Conservation (phyloP, 2,329 filamentous ascomycete species). For the Colletotrichum sp. region DNA sequence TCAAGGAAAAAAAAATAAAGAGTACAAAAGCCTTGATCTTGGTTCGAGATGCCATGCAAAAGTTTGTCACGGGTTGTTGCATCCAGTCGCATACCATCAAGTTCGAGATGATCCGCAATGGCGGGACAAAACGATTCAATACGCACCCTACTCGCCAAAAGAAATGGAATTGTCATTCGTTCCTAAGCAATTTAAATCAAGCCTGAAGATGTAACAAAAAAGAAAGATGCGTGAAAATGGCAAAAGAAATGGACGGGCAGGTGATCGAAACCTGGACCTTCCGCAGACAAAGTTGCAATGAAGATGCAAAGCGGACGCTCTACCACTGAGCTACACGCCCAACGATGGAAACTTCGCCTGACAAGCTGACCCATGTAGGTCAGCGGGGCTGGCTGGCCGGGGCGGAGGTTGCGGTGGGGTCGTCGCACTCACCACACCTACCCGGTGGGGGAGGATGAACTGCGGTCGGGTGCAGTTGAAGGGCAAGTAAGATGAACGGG, state of each 20-base stretch:
- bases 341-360: fast-evolving
- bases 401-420: neutral
- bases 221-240: neutral
- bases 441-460: neutral
- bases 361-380: neutral
- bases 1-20: no score
- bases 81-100: neutral
- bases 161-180: neutral
- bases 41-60: neutral
- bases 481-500: neutral
- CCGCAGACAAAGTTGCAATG: neutral
- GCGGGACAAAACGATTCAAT: neutral
- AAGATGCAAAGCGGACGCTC: neutral
- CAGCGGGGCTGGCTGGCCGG: neutral
- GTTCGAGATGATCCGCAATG: neutral
- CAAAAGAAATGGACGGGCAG: neutral
- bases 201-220: neutral
- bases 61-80: neutral
- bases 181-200: neutral
- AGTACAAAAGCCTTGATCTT: no score
- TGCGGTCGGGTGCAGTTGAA: neutral
- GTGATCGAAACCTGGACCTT: constrained; percentile 10
- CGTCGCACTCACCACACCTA: neutral
- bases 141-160: neutral
- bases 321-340: constrained; percentile 8